Base-by-base conservation (phyloP, 2,329 filamentous ascomycete species). In the Arthrobotrys entomopaga region DNA sequence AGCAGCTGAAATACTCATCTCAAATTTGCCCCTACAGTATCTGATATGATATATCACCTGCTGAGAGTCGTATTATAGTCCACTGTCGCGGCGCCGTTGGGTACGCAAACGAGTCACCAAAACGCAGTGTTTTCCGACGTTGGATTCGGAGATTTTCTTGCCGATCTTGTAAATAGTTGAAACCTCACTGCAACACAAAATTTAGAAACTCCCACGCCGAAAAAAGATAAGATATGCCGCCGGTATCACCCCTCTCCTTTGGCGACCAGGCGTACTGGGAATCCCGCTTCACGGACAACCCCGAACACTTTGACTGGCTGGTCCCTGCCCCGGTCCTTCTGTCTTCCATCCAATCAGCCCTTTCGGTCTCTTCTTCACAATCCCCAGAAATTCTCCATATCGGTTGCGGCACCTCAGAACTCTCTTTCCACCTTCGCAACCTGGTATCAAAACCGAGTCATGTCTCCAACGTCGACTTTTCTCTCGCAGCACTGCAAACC, bases 231-330 rank as follows among this genome's bases (percentile, higher is more conserved):
- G n/a, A n/a, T 11, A 11, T 50, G 10, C 46, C 19, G n/a, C 46
- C 29, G 10, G 7, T 34, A 50, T 50, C 52, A 60, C 46, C 53
- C 10, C 65, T 52, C 0, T 65, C 60, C 15, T 72, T 65, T 34
- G 67, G 67, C 40, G 67, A 72, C 24, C 65, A 50, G 19, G 22
- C 22, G 13, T 72, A 72, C 26, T 72, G 67, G 67, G 67, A 72
- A n/a, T 24, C 60, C 26, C 67, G 67, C 46, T 72, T 72, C 40
- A n/a, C 60, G 0, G 22, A 40, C 10, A 54, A 72, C 48, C 26
- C 60, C 1, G 40, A 48, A 19, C 42, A 58, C 5, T 72, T 72
- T 42, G 67, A 72, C 60, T 72, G 67, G 67, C 67, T 72, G 1
- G 52, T 72, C 38, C 67, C 67, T 3, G 67, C 67, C 6, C 20